Base-by-base conservation (phyloP, 768 basidiomycete genomes). In the Tylopilus sp. region DNA sequence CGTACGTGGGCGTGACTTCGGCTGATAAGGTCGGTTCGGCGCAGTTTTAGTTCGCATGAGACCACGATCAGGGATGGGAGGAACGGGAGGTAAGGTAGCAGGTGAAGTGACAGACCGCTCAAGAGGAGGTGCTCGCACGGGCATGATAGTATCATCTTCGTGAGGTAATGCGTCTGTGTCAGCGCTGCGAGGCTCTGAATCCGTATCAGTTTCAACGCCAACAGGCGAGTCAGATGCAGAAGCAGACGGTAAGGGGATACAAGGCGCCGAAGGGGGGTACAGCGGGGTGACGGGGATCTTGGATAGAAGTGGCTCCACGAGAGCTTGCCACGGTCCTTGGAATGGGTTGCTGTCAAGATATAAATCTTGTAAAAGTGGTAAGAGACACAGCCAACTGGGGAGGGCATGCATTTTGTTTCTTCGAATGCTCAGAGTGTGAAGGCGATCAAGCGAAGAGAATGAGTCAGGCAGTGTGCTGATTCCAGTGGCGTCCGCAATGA, bases 261-360 rank as follows among this genome's bases (percentile, higher is more conserved):
- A 76, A 26, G 85, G 86, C 3, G 84, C 85, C 19, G 83, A 84
- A 14, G 81, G 82, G 36, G 85, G 84, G 71, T 83, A 86, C 29
- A 76, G 68, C 22, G 85, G 85, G 2, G 81, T 79, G 63, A 77
- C 70, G 24, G 84, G 81, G 22, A 74, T 67, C 64, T 84, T 84
- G 48, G 84, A 78, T 10, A 94, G 75, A 44, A 98, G 76, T 1
- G 94, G 92, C 52, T 88, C 89, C 24, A 97, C 85, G 48, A 99
- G 76, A 29, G 89, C 85, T 64, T 87, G 85, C 92, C 94, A 97
- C 1, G 92, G 90, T 9, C 89, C 90, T 61, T 91, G 89, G 72
- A 99, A 98, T 9, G 95, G 93, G 68, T 99, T 99, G 17, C 86
- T 88, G 57, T 98, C 96, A n/a, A 99, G 83, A 59, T 87, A 87